Percentiles rank a stretch among this genome's conserved stretches.
Evolutionary conservation across 352 stramenopile genomes (phyloP).

Genomic region (Paralagenidium karlingii): DNA sequence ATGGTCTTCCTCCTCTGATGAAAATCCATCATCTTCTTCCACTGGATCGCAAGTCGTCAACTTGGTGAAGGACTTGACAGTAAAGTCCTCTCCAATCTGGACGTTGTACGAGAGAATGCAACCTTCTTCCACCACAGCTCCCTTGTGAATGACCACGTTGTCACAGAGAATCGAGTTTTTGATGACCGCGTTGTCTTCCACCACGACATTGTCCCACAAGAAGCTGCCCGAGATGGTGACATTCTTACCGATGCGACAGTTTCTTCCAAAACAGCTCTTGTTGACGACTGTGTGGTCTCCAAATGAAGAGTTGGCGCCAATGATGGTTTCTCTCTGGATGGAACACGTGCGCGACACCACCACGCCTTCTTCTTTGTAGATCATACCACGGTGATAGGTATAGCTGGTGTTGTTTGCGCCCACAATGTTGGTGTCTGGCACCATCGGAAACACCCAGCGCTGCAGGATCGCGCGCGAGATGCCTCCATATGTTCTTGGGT

Average conservation of each 20-base stretch:
- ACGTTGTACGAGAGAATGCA: conserved; percentile 73
- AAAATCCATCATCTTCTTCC: conserved; percentile 62
- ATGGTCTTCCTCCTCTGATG: conserved; percentile 42
- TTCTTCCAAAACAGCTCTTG: conserved; percentile 53
- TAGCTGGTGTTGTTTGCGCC: conserved; percentile 48
- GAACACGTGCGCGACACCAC: conserved; percentile 47
- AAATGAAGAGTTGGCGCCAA: conserved; percentile 40
- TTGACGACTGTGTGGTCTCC: conserved; percentile 37
- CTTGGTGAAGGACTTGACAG: conserved; percentile 58
- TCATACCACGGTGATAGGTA: conserved; percentile 60
- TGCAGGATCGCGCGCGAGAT: conserved; percentile 90
- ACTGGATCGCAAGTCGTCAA: conserved; percentile 47
- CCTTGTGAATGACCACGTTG: conserved; percentile 56
- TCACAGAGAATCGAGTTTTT: conserved; percentile 78
- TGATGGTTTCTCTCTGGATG: conserved; percentile 55
- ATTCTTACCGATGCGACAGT: conserved; percentile 62
- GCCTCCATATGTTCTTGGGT: conserved; percentile 88
- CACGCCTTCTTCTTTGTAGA: conserved; percentile 74
- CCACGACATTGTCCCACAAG: conserved; percentile 68
- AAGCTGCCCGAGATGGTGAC: conserved; percentile 61
- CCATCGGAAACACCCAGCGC: conserved; percentile 93
- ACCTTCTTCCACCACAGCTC: conserved; percentile 56
- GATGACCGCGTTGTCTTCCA: conserved; percentile 68
- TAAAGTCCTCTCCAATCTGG: conserved; percentile 64
- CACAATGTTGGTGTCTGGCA: conserved; percentile 87